Base-by-base conservation (phyloP, 2,329 filamentous ascomycete genomes). In the Arthrinium phaeospermum region DNA sequence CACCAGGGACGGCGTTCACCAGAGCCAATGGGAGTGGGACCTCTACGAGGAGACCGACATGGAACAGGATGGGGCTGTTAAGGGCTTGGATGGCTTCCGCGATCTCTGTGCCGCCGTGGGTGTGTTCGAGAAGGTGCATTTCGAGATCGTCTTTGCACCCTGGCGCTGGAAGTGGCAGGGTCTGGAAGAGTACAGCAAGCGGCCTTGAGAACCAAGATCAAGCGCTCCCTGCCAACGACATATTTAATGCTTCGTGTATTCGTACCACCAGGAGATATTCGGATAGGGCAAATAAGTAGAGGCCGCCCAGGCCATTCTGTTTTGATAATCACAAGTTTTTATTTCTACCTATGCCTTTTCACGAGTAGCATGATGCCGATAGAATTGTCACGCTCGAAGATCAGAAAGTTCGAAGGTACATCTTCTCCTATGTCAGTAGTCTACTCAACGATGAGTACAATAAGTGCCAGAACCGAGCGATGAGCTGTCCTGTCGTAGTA, bases 101-200 rank as follows among this genome's bases (percentile, higher is more conserved):
- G 93, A 96, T 79, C 75, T 95, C 72, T 91, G 90, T 77, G 91
- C 90, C 22, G 90, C 92, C 0, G 85, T 96, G 67, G 93, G 94
- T 0, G 88, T 91, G 16, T 95, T 91, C 80, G 91, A 92, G 3
- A 86, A 83, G n/a, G 89, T 92, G 1, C 87, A 87, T 68, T 91
- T 94, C 75, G 92, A 94, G 81, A 88, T 92, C 13, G 84, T 90
- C 10, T 91, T 94, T 77, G 86, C 89, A 64, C 86, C 87, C 34
- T 83, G 81, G 8, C 84, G 84, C 79, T 94, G 92, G 91, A 76
- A 86, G 80, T 93, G 88, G 78, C 77, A 78, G 75, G 78, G 78
- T 0, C 78, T 73, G 57, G 37, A 72, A 44, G 76, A 71, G 7
- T 76, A 71, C 34, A 64, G 57, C 34, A 41, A n/a, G 34, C 57